Base-by-base conservation (phyloP, 2,329 filamentous ascomycete species). In the Fusarium illudens region DNA sequence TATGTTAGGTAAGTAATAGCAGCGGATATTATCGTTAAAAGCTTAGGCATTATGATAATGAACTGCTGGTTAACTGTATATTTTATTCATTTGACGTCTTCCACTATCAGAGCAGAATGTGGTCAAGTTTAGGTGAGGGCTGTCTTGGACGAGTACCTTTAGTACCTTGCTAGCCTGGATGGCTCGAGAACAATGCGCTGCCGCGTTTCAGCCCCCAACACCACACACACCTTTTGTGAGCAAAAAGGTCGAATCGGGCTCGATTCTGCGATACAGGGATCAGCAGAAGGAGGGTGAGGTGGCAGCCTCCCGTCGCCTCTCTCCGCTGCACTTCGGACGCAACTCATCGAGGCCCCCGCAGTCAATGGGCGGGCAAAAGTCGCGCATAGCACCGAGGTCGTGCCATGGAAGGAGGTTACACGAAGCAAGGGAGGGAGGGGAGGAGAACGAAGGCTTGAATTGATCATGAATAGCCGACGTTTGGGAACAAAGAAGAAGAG, bases 301-400 rank as follows among this genome's bases (percentile, higher is more conserved):
- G 69, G 67, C 69, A 59, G 61, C 63, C 65, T 69, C 57, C 29
- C 57, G 55, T 27, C 19, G 39, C 55, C 58, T 67, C 36, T 52
- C 56, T 70, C 64, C 62, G 71, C 60, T 65, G 57, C 57, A 54
- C 54, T 52, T 57, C 50, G 62, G 58, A 60, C 34, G 54, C 60
- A 65, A 30, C 64, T 62, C 56, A 61, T 70, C 50, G 30, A 56
- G 34, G 58, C 50, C 68, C 33, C 64, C 53, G 57, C 53, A 48
- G 36, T 55, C 32, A 34, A 49, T 51, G 56, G 50, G 49, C 25
- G 32, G 12, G 30, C 22, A 62, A 73, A 73, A 73, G 71, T 72
- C 71, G 69, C 71, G 69, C 71, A 72, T 68, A 48, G 65, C 64
- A 53, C 64, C 50, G 32, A 53, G 32, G 57, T 46, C 33, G 30